Evolutionary conservation across 495 filamentous ascomycete genomes (phyloP), one percentile per base, ranked within the genome.

Genomic region (Penicillium manginii): DNA sequence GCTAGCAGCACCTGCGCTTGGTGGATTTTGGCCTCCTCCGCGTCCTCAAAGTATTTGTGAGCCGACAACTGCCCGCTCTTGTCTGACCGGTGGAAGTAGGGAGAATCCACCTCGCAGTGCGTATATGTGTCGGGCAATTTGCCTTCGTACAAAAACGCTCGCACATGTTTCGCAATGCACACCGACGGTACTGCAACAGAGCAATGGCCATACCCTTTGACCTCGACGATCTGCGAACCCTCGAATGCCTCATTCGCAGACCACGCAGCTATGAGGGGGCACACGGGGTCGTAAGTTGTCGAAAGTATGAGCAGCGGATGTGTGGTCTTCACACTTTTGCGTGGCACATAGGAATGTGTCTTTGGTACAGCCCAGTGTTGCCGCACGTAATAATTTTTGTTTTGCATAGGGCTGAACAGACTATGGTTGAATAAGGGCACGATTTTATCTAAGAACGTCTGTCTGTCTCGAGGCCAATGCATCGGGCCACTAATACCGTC

Each of bases 161-260:
- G 64, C 6, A 81, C 60, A 52, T 73, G 67, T 17, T 58, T 64
- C 0, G 69, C 69, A 4, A 71, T 23, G 26, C 78, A 81, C 9
- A 69, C 21, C 1, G 78, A 81, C 3, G 72, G 61, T 12, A 78
- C 61, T 4, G 74, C 68, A n/a, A 75, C 35, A 12, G 74, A 73
- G 55, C 73, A 79, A 50, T 80, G 78, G 0, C 78, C 78, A 46
- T 79, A 81, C 0, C 70, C 78, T 12, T 72, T 58, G 14, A 79
- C 62, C 57, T 80, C 75, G 19, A 81, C 67, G 15, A 81, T 54
- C 33, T 61, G 59, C 12, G 75, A 74, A 1, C 61, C 77, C 17
- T 65, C 64, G 48, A 78, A 81, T 5, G 70, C 71, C 14, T 68
- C 63, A 26, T 69, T 67, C 0, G 77, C 78, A 17, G 68, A 67